A percentile compares a stretch with the other conserved stretches of the same genome.
Conservation (phyloP, 2,329 filamentous ascomycete genomes). For the Neoarthrinium moseri region DNA sequence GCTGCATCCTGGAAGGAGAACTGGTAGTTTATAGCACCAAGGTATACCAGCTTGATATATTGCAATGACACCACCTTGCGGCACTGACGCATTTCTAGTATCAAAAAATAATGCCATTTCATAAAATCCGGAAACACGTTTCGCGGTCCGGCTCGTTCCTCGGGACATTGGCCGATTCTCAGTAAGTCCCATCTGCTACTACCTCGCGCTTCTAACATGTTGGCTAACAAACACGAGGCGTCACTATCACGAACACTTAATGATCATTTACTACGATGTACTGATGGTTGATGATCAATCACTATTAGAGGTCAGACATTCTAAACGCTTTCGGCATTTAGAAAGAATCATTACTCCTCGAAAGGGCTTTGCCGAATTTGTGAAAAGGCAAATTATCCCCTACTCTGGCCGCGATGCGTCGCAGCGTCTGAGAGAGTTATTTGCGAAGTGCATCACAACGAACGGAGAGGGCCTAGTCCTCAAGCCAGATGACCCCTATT, state of each 20-base stretch:
- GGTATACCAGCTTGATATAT: too few species aligned
- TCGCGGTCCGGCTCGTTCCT: constrained; percentile 69
- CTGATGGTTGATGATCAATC: constrained; percentile 54
- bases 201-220: too few species aligned
- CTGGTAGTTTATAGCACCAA: constrained; percentile 74
- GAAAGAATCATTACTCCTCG: constrained; percentile 49
- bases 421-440: constrained; percentile 57
- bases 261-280: constrained; percentile 62
- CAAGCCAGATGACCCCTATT: constrained; percentile 79
- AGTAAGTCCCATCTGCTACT: constrained; percentile 51
- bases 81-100: constrained; percentile 34
- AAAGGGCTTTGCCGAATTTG: constrained; percentile 64
- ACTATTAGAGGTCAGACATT: constrained; percentile 50
- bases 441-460: constrained; percentile 64
- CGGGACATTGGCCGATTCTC: constrained; percentile 67
- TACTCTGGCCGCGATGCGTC: constrained; percentile 55
- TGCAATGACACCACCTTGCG: not conserved
- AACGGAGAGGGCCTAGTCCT: constrained; percentile 78
- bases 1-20: constrained; percentile 82
- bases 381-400: constrained; percentile 66
- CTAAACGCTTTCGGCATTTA: constrained; percentile 60
- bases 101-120: constrained; percentile 68
- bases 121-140: constrained; percentile 80
- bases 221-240: constrained; percentile 34
- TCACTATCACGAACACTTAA: constrained; percentile 52